These are phyloP conservation scores for Hippophae gyantsensis DNA, from an alignment of 306 rosid species.

Conservation along the genomic window DNA sequence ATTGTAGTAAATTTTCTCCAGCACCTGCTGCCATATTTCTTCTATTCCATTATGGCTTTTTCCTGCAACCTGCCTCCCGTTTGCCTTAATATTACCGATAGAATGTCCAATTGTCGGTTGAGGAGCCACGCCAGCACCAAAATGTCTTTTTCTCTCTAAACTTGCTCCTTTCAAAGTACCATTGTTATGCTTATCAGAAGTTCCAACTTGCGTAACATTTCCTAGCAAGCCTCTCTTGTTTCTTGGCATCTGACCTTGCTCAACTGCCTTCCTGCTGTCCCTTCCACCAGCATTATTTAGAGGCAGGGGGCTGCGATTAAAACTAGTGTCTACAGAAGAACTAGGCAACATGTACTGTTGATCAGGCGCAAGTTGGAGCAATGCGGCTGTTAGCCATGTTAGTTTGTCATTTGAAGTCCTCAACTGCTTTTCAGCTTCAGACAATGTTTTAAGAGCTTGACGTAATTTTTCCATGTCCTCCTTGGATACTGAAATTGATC, in stretches of 20 bases:
- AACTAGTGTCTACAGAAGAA: slow-evolving; percentile 80
- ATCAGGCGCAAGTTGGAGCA: slow-evolving; percentile 98
- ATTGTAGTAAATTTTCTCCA: slow-evolving; percentile 55
- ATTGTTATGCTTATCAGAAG: slow-evolving; percentile 30
- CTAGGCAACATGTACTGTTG: slow-evolving; percentile 86
- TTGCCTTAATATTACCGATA: slow-evolving; percentile 29
- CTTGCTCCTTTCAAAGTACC: slow-evolving; percentile 31
- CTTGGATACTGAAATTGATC: slow-evolving; percentile 55
- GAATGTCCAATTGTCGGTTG: slow-evolving; percentile 32
- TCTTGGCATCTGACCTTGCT: slow-evolving; percentile 35
- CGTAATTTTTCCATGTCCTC: slow-evolving; percentile 97
- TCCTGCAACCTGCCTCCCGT: slow-evolving; percentile 40
- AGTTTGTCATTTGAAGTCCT: slow-evolving; percentile 88
- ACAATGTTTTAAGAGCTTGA: slow-evolving; percentile 86
- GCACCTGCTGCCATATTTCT: slow-evolving; percentile 88
- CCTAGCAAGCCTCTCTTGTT: slow-evolving; percentile 40
- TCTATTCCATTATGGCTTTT: slow-evolving; percentile 44
- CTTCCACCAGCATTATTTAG: slow-evolving; percentile 36
- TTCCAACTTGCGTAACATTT: slow-evolving; percentile 48
- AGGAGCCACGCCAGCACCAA: slow-evolving; percentile 36
- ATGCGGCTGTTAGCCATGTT: slow-evolving; percentile 95
- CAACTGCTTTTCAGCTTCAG: slow-evolving; percentile 95
- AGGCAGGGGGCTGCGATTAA: slow-evolving; percentile 65
- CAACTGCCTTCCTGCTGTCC: slow-evolving; percentile 35
- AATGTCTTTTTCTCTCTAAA: slow-evolving; percentile 45